Evolutionary conservation across 2,329 filamentous ascomycete species (phyloP).

Genomic region (Penicillium sp.): DNA sequence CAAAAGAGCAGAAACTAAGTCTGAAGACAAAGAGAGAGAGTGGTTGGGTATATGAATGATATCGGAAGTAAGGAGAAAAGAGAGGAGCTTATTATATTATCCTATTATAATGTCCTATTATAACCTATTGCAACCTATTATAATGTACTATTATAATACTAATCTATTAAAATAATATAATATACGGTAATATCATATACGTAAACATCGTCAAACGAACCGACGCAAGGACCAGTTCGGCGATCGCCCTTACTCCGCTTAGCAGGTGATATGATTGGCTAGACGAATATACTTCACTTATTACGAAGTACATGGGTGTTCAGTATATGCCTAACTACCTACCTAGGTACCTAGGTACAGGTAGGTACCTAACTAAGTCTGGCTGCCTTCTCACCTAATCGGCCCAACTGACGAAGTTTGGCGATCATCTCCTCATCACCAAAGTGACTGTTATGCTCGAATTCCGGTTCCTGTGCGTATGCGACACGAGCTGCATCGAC

Average conservation of each 20-base stretch:
- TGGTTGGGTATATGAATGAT: neutral
- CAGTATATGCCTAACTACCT: too few relatives aligned
- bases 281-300: neutral
- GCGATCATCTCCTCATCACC: slow-evolving; percentile 60
- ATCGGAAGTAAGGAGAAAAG: neutral
- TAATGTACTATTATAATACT: too few relatives aligned
- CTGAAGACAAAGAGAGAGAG: neutral
- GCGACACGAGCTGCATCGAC: slow-evolving; percentile 81
- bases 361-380: slow-evolving; percentile 19
- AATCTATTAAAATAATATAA: neutral
- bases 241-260: slow-evolving; percentile 8
- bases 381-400: slow-evolving; percentile 46
- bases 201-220: slow-evolving; percentile 8
- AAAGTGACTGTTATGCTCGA: slow-evolving; percentile 61
- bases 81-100: too few relatives aligned
- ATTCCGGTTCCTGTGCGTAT: slow-evolving; percentile 72
- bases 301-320: neutral
- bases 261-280: slow-evolving; percentile 3
- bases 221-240: slow-evolving; percentile 4
- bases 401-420: slow-evolving; percentile 47
- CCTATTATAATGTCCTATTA: too few relatives aligned
- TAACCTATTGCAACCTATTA: too few relatives aligned
- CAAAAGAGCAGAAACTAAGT: neutral
- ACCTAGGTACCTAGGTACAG: too few relatives aligned
- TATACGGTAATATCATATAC: neutral